Evolutionary conservation across 2,329 filamentous ascomycete species (phyloP).

Genomic region (Xylaria sp.): DNA sequence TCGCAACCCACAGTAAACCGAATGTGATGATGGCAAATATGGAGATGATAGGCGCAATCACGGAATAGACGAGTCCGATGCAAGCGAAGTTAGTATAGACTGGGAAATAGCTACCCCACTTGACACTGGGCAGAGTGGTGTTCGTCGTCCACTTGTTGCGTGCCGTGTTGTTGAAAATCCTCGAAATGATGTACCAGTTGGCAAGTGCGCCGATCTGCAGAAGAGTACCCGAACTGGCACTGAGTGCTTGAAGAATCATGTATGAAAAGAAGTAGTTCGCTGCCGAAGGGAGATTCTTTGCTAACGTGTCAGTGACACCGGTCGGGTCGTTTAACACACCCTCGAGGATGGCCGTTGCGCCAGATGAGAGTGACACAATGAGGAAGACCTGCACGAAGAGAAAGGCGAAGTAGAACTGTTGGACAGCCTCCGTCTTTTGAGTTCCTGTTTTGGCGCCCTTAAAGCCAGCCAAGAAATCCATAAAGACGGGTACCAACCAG

Average conservation of each 20-base stretch:
- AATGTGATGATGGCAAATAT: conserved; percentile 96
- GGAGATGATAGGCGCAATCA: conserved; percentile 90
- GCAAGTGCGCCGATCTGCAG: conserved; percentile 84
- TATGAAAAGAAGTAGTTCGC: conserved; percentile 99
- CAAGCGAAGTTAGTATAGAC: conserved; percentile 97
- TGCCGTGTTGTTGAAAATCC: conserved; percentile 83
- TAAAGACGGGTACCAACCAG: conserved; percentile 81
- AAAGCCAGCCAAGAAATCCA: conserved; percentile 76
- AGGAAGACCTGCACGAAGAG: conserved; percentile 95
- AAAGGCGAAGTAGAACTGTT: conserved; percentile 93
- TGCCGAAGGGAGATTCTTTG: conserved; percentile 82
- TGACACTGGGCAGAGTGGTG: conserved; percentile 78
- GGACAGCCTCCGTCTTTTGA: conserved; percentile 82
- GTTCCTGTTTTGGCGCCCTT: conserved; percentile 87
- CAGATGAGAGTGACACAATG: conserved; percentile 85
- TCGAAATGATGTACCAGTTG: conserved; percentile 83
- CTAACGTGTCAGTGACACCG: conserved; percentile 77
- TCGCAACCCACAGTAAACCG: conserved; percentile 88
- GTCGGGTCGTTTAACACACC: conserved; percentile 67
- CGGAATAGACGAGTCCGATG: conserved; percentile 88
- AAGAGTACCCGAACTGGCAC: conserved; percentile 88
- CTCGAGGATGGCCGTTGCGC: conserved; percentile 72
- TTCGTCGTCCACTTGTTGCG: conserved; percentile 87
- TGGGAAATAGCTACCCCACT: conserved; percentile 95
- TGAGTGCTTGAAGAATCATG: conserved; percentile 93